Evolutionary conservation across 805 yeast genomes (phyloP).

Genomic region (Komagataella mondaviorum): DNA sequence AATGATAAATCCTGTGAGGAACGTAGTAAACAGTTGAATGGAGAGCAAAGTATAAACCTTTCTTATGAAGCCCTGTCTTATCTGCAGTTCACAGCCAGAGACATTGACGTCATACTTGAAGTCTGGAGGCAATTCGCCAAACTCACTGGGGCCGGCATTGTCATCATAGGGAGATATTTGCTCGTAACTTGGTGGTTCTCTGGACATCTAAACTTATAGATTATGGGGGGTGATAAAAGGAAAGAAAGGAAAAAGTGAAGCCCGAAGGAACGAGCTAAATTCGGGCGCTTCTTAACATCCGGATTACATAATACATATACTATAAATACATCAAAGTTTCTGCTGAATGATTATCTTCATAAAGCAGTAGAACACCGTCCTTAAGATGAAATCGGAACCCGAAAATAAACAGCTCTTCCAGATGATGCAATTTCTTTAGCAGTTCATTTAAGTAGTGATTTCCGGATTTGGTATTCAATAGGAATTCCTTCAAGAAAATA

Average conservation of each 20-base stretch:
- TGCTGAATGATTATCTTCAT: not conserved
- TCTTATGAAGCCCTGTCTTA: constrained; percentile 64
- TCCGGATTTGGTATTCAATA: constrained; percentile 7
- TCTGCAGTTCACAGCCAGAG: constrained; percentile 60
- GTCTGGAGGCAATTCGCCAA: constrained; percentile 40
- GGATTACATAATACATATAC: not conserved
- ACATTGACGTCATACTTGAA: constrained; percentile 74
- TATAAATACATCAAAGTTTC: not conserved
- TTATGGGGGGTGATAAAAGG: not conserved
- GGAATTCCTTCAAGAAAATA: constrained; percentile 12
- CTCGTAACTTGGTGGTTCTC: not conserved
- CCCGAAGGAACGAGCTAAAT: not conserved
- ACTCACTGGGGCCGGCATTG: not conserved
- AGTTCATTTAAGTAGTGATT: constrained; percentile 1
- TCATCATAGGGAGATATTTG: not conserved
- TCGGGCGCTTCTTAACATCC: not conserved
- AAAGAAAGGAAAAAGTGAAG: not conserved
- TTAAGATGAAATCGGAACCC: constrained; percentile 13
- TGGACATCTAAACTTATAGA: not conserved
- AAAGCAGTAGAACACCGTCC: constrained; percentile 7
- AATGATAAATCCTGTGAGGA: constrained; percentile 40
- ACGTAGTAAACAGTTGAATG: constrained; percentile 50
- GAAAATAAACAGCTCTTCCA: constrained; percentile 9
- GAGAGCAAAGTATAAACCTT: constrained; percentile 67
- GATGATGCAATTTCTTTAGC: not conserved